phyloP scores from a whole-genome alignment of 2,329 filamentous ascomycete genomes.

The Xylariaceae sp. region DNA sequence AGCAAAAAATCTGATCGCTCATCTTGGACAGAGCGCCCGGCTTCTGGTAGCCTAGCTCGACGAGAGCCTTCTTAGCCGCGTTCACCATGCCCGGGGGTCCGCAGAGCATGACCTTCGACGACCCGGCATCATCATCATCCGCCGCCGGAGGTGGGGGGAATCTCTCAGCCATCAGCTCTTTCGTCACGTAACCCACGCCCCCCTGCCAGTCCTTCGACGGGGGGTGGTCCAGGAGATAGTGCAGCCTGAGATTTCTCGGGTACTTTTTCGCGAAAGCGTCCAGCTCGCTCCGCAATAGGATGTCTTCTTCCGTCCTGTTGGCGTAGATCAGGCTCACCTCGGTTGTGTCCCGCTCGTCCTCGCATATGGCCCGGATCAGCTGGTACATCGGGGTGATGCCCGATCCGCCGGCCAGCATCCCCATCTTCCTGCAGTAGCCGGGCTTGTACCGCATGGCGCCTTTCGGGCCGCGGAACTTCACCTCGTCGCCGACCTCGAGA shows the following conservation, averaged over 20 bases:
- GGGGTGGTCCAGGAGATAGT: conserved; percentile 49
- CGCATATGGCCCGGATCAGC: conserved; percentile 58
- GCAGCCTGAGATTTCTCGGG: conserved; percentile 48
- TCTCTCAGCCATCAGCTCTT: conserved; percentile 42
- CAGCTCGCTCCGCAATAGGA: conserved; percentile 51
- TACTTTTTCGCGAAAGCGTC: conserved; percentile 47
- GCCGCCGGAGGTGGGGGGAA: too few relatives aligned
- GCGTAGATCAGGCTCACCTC: conserved; percentile 54
- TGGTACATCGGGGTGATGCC: conserved; percentile 56
- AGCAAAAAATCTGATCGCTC: conserved; percentile 47
- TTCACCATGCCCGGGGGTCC: conserved; percentile 57
- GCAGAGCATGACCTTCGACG: conserved; percentile 54
- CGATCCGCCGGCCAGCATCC: conserved; percentile 50
- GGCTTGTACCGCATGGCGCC: conserved; percentile 49
- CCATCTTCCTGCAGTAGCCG: conserved; percentile 39
- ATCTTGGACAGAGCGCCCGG: conserved; percentile 47
- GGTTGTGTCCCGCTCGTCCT: conserved; percentile 53
- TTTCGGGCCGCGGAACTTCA: conserved; percentile 51
- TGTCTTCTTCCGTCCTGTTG: conserved; percentile 54
- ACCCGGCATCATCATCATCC: conserved; percentile 37
- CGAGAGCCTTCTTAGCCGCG: conserved; percentile 47
- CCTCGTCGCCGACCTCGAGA: conserved; percentile 43
- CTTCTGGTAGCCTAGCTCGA: conserved; percentile 44
- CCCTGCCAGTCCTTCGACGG: conserved; percentile 43
- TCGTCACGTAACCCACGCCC: conserved; percentile 46